Percentiles rank a stretch among this genome's conserved stretches.
Conservation (phyloP, 208 protist species). For the Wallacemonas collosoma region DNA sequence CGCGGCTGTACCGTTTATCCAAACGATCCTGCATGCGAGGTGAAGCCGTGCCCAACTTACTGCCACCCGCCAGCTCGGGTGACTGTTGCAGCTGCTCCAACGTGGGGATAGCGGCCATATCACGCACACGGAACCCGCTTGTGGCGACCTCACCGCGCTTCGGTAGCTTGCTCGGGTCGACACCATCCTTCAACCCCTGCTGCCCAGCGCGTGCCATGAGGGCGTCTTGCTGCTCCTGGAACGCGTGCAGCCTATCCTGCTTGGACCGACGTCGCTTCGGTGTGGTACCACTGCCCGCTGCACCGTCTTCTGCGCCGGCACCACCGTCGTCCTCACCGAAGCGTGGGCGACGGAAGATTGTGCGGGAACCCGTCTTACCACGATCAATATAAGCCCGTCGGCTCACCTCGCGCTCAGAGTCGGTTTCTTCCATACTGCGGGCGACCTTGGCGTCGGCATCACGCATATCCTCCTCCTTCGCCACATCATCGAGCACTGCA, state of each 20-base stretch:
- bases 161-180: constrained; percentile 13
- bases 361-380: constrained; percentile 78
- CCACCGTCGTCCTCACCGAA: constrained; percentile 35
- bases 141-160: constrained; percentile 66
- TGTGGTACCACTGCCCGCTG: constrained; percentile 20
- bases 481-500: constrained; percentile 74
- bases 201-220: constrained; percentile 33
- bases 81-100: constrained; percentile 62
- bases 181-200: constrained; percentile 40
- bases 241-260: constrained; percentile 65
- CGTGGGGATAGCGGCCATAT: constrained; percentile 49
- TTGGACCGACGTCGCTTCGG: constrained; percentile 66
- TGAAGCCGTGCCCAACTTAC: constrained; percentile 34
- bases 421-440: constrained; percentile 87
- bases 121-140: constrained; percentile 48
- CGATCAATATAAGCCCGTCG: constrained; percentile 88
- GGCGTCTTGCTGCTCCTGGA: constrained; percentile 81
- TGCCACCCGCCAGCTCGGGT: constrained; percentile 49
- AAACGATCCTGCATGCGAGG: constrained; percentile 45
- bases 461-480: constrained; percentile 62
- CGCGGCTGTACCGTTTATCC: constrained; percentile 57
- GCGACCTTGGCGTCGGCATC: constrained; percentile 64
- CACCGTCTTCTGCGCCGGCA: constrained; percentile 6
- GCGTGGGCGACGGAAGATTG: constrained; percentile 71
- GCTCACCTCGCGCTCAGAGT: constrained; percentile 76